Evolutionary conservation across 139 green algal genomes (phyloP).

Genomic region (Tetradesmus lagerheimii): DNA sequence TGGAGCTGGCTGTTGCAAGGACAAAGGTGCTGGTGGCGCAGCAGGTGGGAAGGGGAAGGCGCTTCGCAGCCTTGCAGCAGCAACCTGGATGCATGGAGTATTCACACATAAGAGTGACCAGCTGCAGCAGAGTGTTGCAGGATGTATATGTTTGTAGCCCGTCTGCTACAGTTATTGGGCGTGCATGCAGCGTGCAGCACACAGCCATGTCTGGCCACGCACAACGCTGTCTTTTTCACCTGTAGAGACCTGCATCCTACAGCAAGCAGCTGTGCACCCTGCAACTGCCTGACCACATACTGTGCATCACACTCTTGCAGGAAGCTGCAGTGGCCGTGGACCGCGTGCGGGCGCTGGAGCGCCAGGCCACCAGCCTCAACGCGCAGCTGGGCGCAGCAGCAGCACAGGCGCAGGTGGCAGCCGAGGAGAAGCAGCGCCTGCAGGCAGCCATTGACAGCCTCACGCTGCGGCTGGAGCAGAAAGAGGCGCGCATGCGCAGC

Average conservation of each 20-base stretch:
- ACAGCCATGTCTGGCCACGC: too few species aligned
- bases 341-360: background rate
- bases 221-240: too few species aligned
- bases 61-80: background rate
- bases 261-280: too few species aligned
- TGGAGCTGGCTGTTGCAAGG: conserved; percentile 17
- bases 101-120: too few species aligned
- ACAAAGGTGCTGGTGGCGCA: conserved; percentile 29
- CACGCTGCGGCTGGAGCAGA: conserved; percentile 1
- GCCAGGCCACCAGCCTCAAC: background rate
- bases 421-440: background rate
- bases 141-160: too few species aligned
- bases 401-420: conserved; percentile 1
- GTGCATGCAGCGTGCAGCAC: too few species aligned
- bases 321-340: background rate
- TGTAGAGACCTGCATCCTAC: too few species aligned
- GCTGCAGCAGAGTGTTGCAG: too few species aligned
- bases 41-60: background rate
- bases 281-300: background rate
- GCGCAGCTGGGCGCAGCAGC: conserved; percentile 4
- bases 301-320: too few species aligned
- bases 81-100: too few species aligned
- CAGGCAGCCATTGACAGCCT: background rate
- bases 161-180: too few species aligned
- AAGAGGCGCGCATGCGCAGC: background rate